phyloP scores from a whole-genome alignment of 331 rosid species.

The Cydonia oblonga region DNA sequence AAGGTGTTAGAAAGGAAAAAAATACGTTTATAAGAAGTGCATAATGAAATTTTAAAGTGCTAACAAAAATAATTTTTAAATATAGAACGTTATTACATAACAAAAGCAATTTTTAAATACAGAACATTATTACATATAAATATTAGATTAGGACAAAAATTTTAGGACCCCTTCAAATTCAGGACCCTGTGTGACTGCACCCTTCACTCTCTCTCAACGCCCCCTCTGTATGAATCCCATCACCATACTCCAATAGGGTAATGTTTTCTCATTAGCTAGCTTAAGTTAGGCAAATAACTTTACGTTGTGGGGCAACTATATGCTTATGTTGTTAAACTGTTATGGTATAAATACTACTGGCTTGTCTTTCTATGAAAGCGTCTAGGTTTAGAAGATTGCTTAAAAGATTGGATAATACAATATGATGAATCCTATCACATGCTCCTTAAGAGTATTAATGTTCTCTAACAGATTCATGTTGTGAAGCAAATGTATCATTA shows the following conservation, averaged over 20 bases:
- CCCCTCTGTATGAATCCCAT: neutral
- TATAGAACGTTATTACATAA: too few species aligned
- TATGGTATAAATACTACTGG: neutral
- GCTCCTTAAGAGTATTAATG: neutral
- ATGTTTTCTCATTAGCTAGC: too few species aligned
- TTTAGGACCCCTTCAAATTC: rapidly evolving
- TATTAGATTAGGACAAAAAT: too few species aligned
- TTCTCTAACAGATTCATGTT: neutral
- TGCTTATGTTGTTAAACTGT: neutral
- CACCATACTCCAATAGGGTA: neutral
- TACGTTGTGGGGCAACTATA: neutral
- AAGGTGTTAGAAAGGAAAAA: too few species aligned
- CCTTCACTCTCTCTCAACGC: rapidly evolving
- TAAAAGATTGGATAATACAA: neutral
- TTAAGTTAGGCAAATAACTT: too few species aligned
- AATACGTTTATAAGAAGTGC: too few species aligned
- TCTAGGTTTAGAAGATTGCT: neutral
- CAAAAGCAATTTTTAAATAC: too few species aligned
- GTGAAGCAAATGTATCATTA: neutral
- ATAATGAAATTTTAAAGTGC: too few species aligned
- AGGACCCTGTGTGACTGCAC: rapidly evolving
- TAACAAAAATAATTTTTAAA: too few species aligned
- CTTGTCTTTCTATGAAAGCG: neutral
- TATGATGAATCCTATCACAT: neutral
- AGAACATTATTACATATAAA: too few species aligned